Conservation (phyloP, 73 alveolate genomes). For the Paramecium octaurelia region DNA sequence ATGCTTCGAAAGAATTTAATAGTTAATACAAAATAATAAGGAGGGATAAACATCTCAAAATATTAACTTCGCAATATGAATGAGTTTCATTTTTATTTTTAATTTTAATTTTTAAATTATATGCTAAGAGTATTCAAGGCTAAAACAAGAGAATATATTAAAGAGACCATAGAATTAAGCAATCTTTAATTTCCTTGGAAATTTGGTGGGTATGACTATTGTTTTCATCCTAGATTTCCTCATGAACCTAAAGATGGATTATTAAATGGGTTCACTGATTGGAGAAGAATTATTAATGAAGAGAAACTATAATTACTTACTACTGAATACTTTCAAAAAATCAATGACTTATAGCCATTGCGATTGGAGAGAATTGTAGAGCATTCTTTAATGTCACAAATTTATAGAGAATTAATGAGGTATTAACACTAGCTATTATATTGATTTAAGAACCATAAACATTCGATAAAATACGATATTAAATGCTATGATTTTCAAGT, state of each 20-base stretch:
- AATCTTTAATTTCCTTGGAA: conserved; percentile 35
- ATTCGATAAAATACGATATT: background rate
- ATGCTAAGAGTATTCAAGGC: conserved; percentile 10
- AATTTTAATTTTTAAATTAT: background rate
- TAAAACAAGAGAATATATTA: background rate
- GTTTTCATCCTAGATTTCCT: background rate
- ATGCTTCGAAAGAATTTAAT: background rate
- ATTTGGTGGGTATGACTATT: background rate
- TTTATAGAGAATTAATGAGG: conserved; percentile 17
- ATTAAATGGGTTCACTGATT: background rate
- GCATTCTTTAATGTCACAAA: conserved; percentile 23
- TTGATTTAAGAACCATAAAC: conserved; percentile 30
- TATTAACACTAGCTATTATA: background rate
- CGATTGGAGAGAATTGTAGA: conserved; percentile 11
- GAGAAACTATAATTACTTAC: background rate
- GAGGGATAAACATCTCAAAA: background rate
- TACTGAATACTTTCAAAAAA: background rate
- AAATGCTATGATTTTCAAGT: background rate
- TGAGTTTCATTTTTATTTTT: background rate
- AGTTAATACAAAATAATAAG: background rate
- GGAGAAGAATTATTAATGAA: conserved; percentile 22
- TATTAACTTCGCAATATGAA: conserved; percentile 34
- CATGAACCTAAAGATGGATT: background rate
- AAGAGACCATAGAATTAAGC: background rate
- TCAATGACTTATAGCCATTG: background rate